Conservation (phyloP, 345 rosid genomes). For the Pelargonium nanum region DNA sequence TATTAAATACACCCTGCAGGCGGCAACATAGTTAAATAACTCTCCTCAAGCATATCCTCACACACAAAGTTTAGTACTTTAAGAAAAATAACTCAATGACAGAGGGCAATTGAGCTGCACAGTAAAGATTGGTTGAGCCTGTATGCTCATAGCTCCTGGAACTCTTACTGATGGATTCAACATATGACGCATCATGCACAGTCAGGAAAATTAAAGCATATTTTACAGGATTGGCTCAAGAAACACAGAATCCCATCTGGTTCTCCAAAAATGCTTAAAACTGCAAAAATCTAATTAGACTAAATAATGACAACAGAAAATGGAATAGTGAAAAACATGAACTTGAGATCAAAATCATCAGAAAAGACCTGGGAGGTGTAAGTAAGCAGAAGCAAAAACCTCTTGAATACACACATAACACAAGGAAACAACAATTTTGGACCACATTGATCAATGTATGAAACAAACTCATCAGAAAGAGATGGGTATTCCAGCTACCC, state of each 20-base stretch:
- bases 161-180: not conserved
- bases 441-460: not conserved
- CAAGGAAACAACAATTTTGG: not conserved
- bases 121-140: too few species aligned
- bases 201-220: not conserved
- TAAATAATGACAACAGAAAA: not conserved
- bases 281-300: not conserved
- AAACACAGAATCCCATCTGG: not conserved
- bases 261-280: not conserved
- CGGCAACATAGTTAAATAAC: not conserved
- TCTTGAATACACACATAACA: not conserved
- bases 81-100: not conserved
- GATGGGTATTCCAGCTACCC: not conserved
- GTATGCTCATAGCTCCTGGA: not conserved
- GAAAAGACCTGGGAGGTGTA: too few species aligned
- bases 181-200: not conserved
- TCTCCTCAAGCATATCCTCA: not conserved
- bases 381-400: too few species aligned
- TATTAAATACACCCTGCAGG: too few species aligned
- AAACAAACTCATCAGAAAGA: not conserved
- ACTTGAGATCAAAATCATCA: too few species aligned
- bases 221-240: not conserved
- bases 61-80: not conserved
- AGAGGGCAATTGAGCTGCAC: too few species aligned
- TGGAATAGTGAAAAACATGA: not conserved